Evolutionary conservation across 257 asterid genomes (phyloP).

Genomic region (Lycium ferocissimum): DNA sequence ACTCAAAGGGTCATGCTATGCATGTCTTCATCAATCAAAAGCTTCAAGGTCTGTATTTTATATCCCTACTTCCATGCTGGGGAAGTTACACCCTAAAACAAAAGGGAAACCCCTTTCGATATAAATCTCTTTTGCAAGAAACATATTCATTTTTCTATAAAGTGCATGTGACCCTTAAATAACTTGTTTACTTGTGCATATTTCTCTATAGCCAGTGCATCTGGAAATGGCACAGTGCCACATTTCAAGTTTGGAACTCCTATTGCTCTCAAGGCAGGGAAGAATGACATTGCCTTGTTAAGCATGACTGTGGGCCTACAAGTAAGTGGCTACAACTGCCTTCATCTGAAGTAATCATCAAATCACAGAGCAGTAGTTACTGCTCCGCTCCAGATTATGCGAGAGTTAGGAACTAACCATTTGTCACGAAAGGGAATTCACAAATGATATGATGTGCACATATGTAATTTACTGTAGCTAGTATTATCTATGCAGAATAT

Average conservation of each 20-base stretch:
- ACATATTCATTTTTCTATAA: constrained; percentile 11
- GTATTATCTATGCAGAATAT: not conserved
- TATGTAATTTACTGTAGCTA: not conserved
- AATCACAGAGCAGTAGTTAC: not conserved
- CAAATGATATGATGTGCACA: not conserved
- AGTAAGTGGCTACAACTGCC: constrained; percentile 45
- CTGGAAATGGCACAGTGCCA: constrained; percentile 79
- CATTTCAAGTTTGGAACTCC: constrained; percentile 62
- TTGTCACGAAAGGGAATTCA: not conserved
- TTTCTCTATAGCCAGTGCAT: constrained; percentile 69
- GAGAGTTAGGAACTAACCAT: not conserved
- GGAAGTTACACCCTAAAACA: not conserved
- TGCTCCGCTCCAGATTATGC: not conserved
- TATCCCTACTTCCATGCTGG: not conserved
- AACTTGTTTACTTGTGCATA: constrained; percentile 27
- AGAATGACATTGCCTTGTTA: constrained; percentile 79
- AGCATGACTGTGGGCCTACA: constrained; percentile 89
- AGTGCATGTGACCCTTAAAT: constrained; percentile 15
- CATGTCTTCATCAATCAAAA: constrained; percentile 79
- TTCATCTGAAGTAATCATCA: not conserved
- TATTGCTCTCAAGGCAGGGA: constrained; percentile 67
- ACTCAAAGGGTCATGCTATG: constrained; percentile 91
- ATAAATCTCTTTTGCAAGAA: not conserved
- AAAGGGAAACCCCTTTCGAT: not conserved
- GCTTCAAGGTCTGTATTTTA: constrained; percentile 66